Conservation (phyloP, 2,329 filamentous ascomycete genomes). For the Chaetomiaceae sp. region DNA sequence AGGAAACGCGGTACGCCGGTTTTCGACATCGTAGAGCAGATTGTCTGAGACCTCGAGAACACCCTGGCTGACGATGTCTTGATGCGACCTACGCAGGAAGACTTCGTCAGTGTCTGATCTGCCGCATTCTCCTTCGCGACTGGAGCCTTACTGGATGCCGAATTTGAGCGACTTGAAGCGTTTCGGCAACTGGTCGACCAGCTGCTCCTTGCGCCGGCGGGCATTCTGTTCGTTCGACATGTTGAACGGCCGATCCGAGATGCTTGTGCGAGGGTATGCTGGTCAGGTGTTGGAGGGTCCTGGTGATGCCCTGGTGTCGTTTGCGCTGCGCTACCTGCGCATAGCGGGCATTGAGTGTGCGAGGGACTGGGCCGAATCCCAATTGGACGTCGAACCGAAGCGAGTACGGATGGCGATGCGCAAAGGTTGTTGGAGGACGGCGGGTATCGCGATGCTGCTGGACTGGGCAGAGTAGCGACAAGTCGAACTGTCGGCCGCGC, state of each 20-base stretch:
- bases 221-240: constrained; percentile 13
- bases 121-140: not conserved
- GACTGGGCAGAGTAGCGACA: not conserved
- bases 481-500: no score
- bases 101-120: not conserved
- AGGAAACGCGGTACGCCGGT: constrained; percentile 65
- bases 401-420: not conserved
- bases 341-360: constrained; percentile 11
- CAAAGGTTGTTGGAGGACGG: not conserved
- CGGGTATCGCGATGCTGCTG: not conserved
- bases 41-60: constrained; percentile 93
- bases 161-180: constrained; percentile 92
- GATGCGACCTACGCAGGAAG: constrained; percentile 59
- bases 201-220: constrained; percentile 64
- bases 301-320: constrained; percentile 12
- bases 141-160: constrained; percentile 69
- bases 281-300: constrained; percentile 1
- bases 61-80: constrained; percentile 92
- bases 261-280: not conserved
- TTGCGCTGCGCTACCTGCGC: constrained; percentile 19
- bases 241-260: not conserved
- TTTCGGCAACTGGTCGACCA: constrained; percentile 82
- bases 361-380: no score
- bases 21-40: constrained; percentile 84
- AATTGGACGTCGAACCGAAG: not conserved